phyloP scores from a whole-genome alignment of 805 yeast species.

The Metschnikowia arizonensis region DNA sequence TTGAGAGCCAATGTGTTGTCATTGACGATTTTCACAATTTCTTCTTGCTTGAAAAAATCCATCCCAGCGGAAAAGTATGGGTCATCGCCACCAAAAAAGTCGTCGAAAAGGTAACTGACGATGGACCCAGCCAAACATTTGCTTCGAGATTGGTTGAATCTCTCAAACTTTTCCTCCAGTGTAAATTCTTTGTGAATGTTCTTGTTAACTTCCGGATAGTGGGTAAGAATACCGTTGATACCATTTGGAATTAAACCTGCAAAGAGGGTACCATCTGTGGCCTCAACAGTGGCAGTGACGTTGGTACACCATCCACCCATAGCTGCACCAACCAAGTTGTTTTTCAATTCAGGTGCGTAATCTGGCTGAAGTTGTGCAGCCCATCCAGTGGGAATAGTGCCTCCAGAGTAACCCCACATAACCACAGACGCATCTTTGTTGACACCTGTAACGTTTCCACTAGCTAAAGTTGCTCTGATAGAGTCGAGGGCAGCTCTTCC shows the following conservation, averaged over 20 bases:
- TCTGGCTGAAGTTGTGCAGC: slow-evolving; percentile 34
- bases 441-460: slow-evolving; percentile 20
- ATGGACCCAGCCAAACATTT: slow-evolving; percentile 5
- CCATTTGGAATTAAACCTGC: slow-evolving; percentile 31
- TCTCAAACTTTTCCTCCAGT: not conserved
- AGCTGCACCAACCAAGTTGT: slow-evolving; percentile 28
- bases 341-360: slow-evolving; percentile 32
- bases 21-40: not conserved
- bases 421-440: slow-evolving; percentile 19
- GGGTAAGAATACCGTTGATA: slow-evolving; percentile 28
- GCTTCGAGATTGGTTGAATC: slow-evolving; percentile 1
- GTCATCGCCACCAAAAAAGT: slow-evolving; percentile 8
- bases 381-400: slow-evolving; percentile 37
- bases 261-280: slow-evolving; percentile 24
- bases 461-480: slow-evolving; percentile 25
- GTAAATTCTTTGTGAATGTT: not conserved
- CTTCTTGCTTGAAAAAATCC: slow-evolving; percentile 3
- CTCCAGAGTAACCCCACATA: slow-evolving; percentile 41
- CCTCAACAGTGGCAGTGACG: slow-evolving; percentile 25
- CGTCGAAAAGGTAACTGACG: not conserved
- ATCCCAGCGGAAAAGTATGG: slow-evolving; percentile 6
- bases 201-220: slow-evolving; percentile 25
- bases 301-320: slow-evolving; percentile 37
- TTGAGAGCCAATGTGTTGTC: slow-evolving; percentile 10
- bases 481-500: slow-evolving; percentile 31